These are phyloP conservation scores for Sporothrix phasma DNA, from an alignment of 2,329 filamentous ascomycete genomes.

Conservation along the genomic window DNA sequence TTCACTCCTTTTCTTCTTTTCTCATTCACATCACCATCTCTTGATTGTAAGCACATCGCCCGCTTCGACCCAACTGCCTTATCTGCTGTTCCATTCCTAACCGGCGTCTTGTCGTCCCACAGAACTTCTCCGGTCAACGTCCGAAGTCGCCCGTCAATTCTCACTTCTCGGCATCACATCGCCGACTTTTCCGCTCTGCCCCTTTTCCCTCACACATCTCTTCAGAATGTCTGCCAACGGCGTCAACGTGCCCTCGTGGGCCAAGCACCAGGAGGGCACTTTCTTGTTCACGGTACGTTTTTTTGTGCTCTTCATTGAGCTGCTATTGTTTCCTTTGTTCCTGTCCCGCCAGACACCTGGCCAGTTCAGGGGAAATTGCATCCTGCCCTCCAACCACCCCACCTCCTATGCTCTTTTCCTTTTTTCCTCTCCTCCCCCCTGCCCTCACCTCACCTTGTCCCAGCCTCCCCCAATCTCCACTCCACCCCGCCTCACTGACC, in stretches of 20 bases:
- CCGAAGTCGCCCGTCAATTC: slow-evolving; percentile 4
- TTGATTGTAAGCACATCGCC: neutral
- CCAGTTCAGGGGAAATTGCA: neutral
- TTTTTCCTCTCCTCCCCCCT: neutral
- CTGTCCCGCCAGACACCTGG: neutral
- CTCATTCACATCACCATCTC: neutral
- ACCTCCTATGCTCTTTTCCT: neutral
- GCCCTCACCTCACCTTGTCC: neutral
- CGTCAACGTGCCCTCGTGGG: slow-evolving; percentile 27
- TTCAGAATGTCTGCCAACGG: slow-evolving; percentile 30
- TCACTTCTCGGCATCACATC: neutral
- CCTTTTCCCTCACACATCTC: slow-evolving; percentile 17
- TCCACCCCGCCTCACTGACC: neutral
- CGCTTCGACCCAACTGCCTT: neutral
- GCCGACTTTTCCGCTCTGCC: neutral
- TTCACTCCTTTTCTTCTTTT: neutral
- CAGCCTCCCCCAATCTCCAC: neutral
- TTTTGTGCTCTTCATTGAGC: neutral
- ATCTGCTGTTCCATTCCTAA: neutral
- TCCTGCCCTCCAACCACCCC: slow-evolving; percentile 6
- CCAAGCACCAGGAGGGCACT: slow-evolving; percentile 52
- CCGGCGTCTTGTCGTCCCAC: neutral
- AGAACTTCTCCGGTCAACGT: neutral
- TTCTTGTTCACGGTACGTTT: slow-evolving; percentile 70
- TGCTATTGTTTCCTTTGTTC: slow-evolving; percentile 1